A percentile compares a stretch with the other conserved stretches of the same genome.
These are phyloP conservation scores for Poa pratensis DNA, from an alignment of 176 grass and related monocot genomes.

Conservation along the genomic window DNA sequence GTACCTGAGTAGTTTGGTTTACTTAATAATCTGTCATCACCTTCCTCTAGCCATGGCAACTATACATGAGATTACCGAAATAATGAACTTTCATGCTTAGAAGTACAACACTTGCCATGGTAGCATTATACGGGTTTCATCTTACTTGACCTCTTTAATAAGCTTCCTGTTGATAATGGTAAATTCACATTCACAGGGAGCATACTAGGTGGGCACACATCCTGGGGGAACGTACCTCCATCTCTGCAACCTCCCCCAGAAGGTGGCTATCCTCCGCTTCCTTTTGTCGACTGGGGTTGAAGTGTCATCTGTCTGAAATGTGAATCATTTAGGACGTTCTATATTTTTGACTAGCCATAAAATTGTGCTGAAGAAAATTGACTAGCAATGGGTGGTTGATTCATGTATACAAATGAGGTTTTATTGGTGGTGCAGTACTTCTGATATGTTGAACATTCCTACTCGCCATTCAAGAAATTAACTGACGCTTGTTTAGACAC, in stretches of 20 bases:
- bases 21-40: constrained; percentile 5
- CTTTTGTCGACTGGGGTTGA: constrained; percentile 79
- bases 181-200: constrained; percentile 47
- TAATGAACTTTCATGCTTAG: neutral
- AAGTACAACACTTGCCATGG: neutral
- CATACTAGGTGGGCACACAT: constrained; percentile 39
- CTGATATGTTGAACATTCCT: neutral
- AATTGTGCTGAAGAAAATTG: neutral
- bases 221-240: constrained; percentile 84
- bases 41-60: constrained; percentile 24
- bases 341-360: neutral
- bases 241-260: constrained; percentile 79
- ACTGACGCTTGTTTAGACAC: neutral
- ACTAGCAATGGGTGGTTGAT: neutral
- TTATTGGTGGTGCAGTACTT: neutral
- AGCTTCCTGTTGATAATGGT: neutral
- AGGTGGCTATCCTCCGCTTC: constrained; percentile 63
- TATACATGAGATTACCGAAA: neutral
- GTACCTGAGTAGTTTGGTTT: constrained; percentile 22
- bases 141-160: neutral
- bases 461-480: neutral
- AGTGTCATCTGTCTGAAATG: neutral
- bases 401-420: constrained; percentile 6
- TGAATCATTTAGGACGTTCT: neutral
- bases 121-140: neutral